Base-by-base conservation (phyloP, 2,329 filamentous ascomycete species). In the Ophiostoma ips region DNA sequence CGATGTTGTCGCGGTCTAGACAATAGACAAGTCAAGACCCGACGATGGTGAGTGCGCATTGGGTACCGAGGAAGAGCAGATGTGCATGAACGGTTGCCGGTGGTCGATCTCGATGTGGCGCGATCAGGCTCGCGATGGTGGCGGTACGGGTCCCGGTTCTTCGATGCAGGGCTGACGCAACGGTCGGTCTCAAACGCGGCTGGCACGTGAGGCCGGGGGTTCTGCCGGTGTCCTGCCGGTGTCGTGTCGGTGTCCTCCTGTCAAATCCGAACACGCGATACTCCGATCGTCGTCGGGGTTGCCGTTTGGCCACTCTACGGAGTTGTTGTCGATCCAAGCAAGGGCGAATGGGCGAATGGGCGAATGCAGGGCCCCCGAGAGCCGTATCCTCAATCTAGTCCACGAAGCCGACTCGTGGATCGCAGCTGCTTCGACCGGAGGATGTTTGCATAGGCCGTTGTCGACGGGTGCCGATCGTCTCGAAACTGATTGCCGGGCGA, bases 381-480 rank as follows among this genome's bases (percentile, higher is more conserved):
- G 24, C n/a, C n/a, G n/a, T 28, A 8, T 28, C 24, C 24, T 28
- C n/a, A n/a, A n/a, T n/a, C 24, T 28, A 28, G 24, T 28, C 24
- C 4, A 28, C 24, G 8, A 28, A 28, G 24, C 24, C 24, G 24
- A 28, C 24, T 28, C 24, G 4, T 8, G 24, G 24, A 28, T 28
- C 24, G 24, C 24, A 28, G 24, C 24, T 28, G 24, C 24, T 28
- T 28, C 24, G 24, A 28, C 24, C 24, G 24, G 24, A 8, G 24
- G 5, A 8, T 28, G 24, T 28, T 28, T 28, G 30, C 31, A 35
- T 30, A 50, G 37, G 37, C 36, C 30, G 44, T 28, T 28, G 24
- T 28, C 8, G 38, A 9, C 18, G 19, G 13, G 11, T 48, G 50
- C 45, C 50, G 50, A 48, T 51, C 50, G 50, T 51, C 18, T 19